These are phyloP conservation scores for Talaromyces sp. DNA, from an alignment of 2,329 filamentous ascomycete species.

Conservation along the genomic window DNA sequence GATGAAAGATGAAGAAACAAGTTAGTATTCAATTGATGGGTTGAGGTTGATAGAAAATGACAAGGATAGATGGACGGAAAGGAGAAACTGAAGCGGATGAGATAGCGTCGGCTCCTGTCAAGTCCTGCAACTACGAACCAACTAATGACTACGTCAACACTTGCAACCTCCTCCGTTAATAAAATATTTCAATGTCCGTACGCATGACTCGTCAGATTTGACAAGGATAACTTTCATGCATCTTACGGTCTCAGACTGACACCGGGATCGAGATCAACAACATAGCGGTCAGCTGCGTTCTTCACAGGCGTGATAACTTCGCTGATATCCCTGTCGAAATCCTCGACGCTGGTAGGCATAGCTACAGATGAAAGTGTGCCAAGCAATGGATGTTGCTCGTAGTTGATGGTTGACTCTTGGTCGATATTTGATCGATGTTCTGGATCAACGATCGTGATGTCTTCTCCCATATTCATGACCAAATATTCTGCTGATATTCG, in stretches of 20 bases:
- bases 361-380: constrained; percentile 17
- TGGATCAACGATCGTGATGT: constrained; percentile 23
- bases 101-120: constrained; percentile 1
- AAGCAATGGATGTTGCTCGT: constrained; percentile 13
- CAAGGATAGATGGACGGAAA: too few species aligned
- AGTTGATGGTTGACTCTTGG: background rate
- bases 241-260: constrained; percentile 21
- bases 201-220: background rate
- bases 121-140: background rate
- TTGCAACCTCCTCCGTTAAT: background rate
- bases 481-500: constrained; percentile 29
- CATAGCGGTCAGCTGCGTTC: constrained; percentile 19
- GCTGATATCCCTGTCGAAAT: constrained; percentile 14
- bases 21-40: background rate
- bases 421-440: constrained; percentile 20
- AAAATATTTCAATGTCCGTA: too few species aligned
- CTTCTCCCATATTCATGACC: constrained; percentile 30
- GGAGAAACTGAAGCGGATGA: background rate
- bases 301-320: constrained; percentile 6
- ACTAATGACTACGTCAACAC: background rate
- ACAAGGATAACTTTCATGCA: background rate
- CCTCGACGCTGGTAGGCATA: constrained; percentile 6
- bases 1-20: background rate
- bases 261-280: constrained; percentile 29
- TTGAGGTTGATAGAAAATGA: background rate